These are phyloP conservation scores for Podaxis carcinomalis DNA, from an alignment of 768 basidiomycete genomes.

Conservation along the genomic window DNA sequence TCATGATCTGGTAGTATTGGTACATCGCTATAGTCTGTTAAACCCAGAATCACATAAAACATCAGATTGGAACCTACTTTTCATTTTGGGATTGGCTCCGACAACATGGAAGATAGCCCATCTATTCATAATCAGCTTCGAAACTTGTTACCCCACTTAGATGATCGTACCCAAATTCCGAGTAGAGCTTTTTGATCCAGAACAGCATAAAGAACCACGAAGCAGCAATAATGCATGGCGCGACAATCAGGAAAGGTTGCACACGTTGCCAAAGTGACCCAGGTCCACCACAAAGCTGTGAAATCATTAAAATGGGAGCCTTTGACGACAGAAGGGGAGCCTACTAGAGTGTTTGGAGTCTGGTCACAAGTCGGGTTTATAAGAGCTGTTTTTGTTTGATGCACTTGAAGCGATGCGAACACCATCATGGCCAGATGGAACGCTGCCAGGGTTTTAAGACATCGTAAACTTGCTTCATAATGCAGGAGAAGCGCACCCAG, in stretches of 20 bases:
- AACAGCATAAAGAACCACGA: constrained; percentile 67
- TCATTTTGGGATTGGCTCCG: constrained; percentile 81
- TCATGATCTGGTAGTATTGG: constrained; percentile 82
- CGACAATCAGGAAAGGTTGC: constrained; percentile 64
- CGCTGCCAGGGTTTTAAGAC: constrained; percentile 30
- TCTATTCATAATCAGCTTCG: constrained; percentile 30
- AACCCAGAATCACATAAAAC: background rate
- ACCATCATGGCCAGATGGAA: constrained; percentile 76
- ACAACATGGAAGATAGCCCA: constrained; percentile 93
- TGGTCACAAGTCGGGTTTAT: constrained; percentile 34
- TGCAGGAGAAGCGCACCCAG: constrained; percentile 39
- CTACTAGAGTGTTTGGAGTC: constrained; percentile 32
- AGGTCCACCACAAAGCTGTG: constrained; percentile 43
- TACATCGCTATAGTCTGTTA: constrained; percentile 63
- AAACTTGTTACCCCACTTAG: constrained; percentile 3
- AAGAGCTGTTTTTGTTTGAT: constrained; percentile 66
- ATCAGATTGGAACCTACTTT: constrained; percentile 44
- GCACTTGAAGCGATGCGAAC: constrained; percentile 72
- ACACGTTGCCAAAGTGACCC: constrained; percentile 58
- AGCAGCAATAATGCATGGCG: constrained; percentile 62
- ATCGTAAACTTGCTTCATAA: background rate
- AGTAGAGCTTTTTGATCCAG: constrained; percentile 67
- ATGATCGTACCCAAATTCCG: constrained; percentile 72
- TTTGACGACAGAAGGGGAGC: constrained; percentile 15
- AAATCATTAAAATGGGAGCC: background rate